Evolutionary conservation across 2,329 filamentous ascomycete species (phyloP).

Genomic region (Stachybotrys chartarum): DNA sequence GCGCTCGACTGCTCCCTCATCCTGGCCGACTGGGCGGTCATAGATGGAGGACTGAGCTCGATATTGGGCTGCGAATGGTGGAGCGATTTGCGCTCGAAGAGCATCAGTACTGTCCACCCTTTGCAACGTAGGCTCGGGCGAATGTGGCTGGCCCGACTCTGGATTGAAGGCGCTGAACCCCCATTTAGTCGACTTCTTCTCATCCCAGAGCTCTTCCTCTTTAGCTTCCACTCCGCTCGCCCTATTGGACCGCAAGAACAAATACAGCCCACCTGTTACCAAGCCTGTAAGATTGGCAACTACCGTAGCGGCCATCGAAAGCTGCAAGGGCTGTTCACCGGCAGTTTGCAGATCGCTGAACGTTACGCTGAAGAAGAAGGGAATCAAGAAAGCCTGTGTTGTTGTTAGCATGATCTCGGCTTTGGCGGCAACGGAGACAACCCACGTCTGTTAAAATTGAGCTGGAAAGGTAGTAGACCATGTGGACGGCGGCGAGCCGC

Average conservation of each 20-base stretch:
- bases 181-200: background rate
- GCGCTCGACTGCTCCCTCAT: constrained; percentile 23
- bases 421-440: constrained; percentile 3
- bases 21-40: constrained; percentile 1
- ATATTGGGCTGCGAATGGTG: constrained; percentile 3
- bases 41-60: background rate
- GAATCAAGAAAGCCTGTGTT: constrained; percentile 49
- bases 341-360: constrained; percentile 30
- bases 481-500: constrained; percentile 57
- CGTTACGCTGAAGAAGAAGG: constrained; percentile 55
- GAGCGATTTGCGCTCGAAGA: constrained; percentile 6
- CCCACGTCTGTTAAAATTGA: constrained; percentile 51
- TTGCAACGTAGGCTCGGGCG: background rate
- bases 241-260: constrained; percentile 59
- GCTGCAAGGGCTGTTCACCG: constrained; percentile 33
- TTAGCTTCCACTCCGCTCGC: constrained; percentile 32
- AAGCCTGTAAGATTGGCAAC: constrained; percentile 60
- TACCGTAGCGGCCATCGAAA: constrained; percentile 58
- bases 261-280: constrained; percentile 56
- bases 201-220: constrained; percentile 1
- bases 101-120: constrained; percentile 4
- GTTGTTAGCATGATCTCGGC: constrained; percentile 17
- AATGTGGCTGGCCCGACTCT: background rate
- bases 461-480: constrained; percentile 60
- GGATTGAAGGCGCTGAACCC: background rate